These are phyloP conservation scores for Fusarium gaditjirri DNA, from an alignment of 2,329 filamentous ascomycete species.

Conservation along the genomic window DNA sequence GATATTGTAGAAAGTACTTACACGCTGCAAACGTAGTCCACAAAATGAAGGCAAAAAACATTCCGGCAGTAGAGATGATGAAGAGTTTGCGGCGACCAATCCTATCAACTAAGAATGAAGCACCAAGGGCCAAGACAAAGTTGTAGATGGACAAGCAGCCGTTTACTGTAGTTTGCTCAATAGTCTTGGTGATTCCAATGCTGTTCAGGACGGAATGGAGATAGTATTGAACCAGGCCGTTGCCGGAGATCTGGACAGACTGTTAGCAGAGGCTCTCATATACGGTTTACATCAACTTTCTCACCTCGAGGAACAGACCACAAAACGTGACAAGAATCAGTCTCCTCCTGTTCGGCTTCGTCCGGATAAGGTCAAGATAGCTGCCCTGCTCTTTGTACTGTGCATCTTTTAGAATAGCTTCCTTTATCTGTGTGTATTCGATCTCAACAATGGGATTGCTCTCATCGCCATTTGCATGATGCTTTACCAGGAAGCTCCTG, in stretches of 20 bases:
- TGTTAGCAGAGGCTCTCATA: neutral
- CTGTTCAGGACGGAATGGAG: constrained; percentile 51
- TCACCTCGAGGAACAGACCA: neutral
- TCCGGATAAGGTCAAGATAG: neutral
- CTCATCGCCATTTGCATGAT: neutral
- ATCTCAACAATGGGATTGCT: neutral
- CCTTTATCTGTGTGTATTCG: neutral
- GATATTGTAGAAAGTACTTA: neutral
- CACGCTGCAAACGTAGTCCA: constrained; percentile 37
- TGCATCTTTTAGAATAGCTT: neutral
- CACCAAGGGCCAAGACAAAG: constrained; percentile 49
- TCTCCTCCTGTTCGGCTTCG: neutral
- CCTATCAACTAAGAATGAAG: constrained; percentile 41
- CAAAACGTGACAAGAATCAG: neutral
- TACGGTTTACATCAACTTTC: rapidly evolving
- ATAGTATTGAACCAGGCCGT: constrained; percentile 43
- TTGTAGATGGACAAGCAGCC: constrained; percentile 47
- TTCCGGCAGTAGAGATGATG: constrained; percentile 12
- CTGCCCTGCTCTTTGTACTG: neutral
- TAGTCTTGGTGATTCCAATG: constrained; percentile 51
- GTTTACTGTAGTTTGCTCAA: constrained; percentile 46
- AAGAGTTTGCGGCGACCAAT: constrained; percentile 23
- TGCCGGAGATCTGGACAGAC: neutral
- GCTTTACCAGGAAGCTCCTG: neutral
- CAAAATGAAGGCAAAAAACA: constrained; percentile 33